Evolutionary conservation across 371 early-diverging fungal genomes (phyloP).

Genomic region (Mortierella sp.): DNA sequence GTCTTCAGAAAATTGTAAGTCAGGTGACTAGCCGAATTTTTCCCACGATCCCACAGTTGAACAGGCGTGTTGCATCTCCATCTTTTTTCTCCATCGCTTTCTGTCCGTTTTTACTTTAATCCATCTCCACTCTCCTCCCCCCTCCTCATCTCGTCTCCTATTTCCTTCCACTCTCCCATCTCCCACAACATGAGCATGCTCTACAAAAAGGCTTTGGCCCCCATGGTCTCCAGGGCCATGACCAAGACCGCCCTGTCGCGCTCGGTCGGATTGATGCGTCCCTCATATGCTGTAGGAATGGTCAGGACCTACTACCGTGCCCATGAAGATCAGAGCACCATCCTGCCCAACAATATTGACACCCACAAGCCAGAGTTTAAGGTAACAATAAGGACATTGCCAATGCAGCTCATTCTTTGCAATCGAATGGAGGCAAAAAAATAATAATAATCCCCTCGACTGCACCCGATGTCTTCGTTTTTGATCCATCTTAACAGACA

Average conservation of each 20-base stretch:
- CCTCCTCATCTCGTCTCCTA: not conserved
- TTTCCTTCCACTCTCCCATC: not conserved
- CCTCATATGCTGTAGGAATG: slow-evolving; percentile 47
- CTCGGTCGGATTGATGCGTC: slow-evolving; percentile 40
- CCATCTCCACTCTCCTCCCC: slow-evolving; percentile 9
- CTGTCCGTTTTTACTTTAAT: not conserved
- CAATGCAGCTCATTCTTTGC: no score
- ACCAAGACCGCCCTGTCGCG: slow-evolving; percentile 25
- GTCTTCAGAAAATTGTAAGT: no score
- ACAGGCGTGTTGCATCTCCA: not conserved
- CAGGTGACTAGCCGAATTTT: slow-evolving; percentile 7
- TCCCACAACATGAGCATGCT: slow-evolving; percentile 42
- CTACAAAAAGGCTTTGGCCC: slow-evolving; percentile 43
- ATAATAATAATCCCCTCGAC: no score
- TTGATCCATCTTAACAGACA: no score
- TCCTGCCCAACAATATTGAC: slow-evolving; percentile 68
- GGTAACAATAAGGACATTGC: no score
- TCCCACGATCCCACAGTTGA: slow-evolving; percentile 18
- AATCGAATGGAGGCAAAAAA: no score
- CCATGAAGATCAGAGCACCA: slow-evolving; percentile 53
- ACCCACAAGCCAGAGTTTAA: slow-evolving; percentile 84
- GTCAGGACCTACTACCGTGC: slow-evolving; percentile 51
- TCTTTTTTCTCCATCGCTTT: slow-evolving; percentile 3
- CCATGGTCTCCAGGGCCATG: slow-evolving; percentile 49
- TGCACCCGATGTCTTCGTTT: no score